phyloP scores from a whole-genome alignment of 2,329 filamentous ascomycete genomes.

The Verticillium tricorpus region DNA sequence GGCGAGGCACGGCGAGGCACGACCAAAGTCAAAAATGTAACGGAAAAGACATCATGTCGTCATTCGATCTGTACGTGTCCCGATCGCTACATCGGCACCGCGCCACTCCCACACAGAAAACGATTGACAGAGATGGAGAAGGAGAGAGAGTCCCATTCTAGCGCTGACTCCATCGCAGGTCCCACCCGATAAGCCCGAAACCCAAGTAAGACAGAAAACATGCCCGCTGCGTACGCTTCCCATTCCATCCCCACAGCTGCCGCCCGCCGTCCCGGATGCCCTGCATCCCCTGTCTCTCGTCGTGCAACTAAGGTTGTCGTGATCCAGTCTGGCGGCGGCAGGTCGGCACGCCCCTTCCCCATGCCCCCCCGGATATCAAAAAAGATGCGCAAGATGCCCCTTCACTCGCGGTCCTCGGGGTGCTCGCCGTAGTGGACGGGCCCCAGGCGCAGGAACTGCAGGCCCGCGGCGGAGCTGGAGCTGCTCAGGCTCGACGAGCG shows the following conservation, averaged over 20 bases:
- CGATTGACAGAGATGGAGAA: not conserved
- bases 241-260: not conserved
- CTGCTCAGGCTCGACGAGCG: conserved; percentile 53
- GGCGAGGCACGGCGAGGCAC: not conserved
- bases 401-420: conserved; percentile 44
- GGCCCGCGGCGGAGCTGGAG: conserved; percentile 30
- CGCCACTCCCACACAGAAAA: no score
- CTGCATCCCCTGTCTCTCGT: not conserved
- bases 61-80: not conserved
- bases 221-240: not conserved
- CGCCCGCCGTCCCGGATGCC: not conserved
- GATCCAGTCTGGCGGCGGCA: not conserved
- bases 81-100: no score
- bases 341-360: conserved; percentile 35
- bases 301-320: not conserved
- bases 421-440: conserved; percentile 62
- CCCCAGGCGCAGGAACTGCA: conserved; percentile 58
- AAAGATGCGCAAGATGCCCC: not conserved
- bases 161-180: not conserved
- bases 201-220: not conserved
- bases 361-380: conserved; percentile 15
- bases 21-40: not conserved
- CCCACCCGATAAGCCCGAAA: not conserved
- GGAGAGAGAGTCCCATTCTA: not conserved
- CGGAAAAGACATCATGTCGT: not conserved